Conservation (phyloP, 2,329 filamentous ascomycete genomes). For the Neoarthrinium moseri region DNA sequence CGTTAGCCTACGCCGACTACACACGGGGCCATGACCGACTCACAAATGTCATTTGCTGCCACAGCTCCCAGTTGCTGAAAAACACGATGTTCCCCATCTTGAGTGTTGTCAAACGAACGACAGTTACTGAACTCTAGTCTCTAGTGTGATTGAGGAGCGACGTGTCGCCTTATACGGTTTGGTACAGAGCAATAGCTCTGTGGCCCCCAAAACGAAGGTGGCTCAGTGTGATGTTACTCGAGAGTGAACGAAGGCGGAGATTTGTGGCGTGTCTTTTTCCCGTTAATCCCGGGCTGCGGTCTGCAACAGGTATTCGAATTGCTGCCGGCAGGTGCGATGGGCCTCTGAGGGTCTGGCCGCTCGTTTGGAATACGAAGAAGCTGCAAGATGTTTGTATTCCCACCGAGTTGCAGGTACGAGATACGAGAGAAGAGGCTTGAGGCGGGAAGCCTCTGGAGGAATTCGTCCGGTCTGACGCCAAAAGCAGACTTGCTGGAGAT, state of each 20-base stretch:
- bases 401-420: background rate
- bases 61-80: constrained; percentile 72
- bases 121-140: too few species aligned
- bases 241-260: background rate
- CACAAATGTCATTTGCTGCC: constrained; percentile 91
- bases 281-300: background rate
- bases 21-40: constrained; percentile 32
- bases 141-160: too few species aligned
- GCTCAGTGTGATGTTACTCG: background rate
- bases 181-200: too few species aligned
- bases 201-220: background rate
- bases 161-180: too few species aligned
- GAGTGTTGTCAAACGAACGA: too few species aligned
- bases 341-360: background rate
- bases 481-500: too few species aligned
- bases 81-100: constrained; percentile 47
- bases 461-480: background rate
- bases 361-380: constrained; percentile 4
- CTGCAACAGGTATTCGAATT: constrained; percentile 1
- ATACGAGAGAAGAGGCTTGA: background rate
- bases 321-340: background rate
- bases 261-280: background rate
- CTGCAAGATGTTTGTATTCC: constrained; percentile 1
- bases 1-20: constrained; percentile 16
- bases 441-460: background rate